A percentile compares a stretch with the other conserved stretches of the same genome.
Evolutionary conservation across 2,329 filamentous ascomycete genomes (phyloP).

Genomic region (Drechslerella coelobrocha): DNA sequence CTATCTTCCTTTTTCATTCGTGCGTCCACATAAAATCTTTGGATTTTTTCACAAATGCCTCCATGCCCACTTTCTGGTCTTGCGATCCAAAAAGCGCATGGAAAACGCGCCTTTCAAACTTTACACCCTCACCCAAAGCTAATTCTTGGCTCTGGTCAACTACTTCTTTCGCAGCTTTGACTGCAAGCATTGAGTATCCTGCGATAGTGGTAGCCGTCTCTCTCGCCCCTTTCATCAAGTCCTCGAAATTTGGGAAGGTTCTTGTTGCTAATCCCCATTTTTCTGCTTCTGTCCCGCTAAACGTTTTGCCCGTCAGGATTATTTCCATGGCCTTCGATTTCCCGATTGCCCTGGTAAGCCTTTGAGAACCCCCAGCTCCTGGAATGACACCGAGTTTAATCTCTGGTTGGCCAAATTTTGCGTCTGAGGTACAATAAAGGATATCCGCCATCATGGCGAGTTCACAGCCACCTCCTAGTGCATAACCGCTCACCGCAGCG

Average conservation of each 20-base stretch:
- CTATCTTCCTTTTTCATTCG: slow-evolving; percentile 16
- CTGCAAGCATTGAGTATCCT: slow-evolving; percentile 81
- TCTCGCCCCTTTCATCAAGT: slow-evolving; percentile 79
- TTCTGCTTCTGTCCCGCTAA: slow-evolving; percentile 82
- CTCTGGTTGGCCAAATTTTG: slow-evolving; percentile 96
- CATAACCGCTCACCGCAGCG: slow-evolving; percentile 91
- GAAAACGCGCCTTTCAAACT: slow-evolving; percentile 92
- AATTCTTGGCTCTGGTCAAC: slow-evolving; percentile 98
- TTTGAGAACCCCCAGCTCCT: slow-evolving; percentile 88
- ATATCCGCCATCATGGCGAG: slow-evolving; percentile 97
- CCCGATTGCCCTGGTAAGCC: slow-evolving; percentile 80
- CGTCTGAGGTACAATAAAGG: slow-evolving; percentile 82
- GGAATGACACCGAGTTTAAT: slow-evolving; percentile 94
- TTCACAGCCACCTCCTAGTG: slow-evolving; percentile 93
- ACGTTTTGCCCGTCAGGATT: slow-evolving; percentile 83
- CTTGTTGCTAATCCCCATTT: slow-evolving; percentile 89
- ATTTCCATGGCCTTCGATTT: slow-evolving; percentile 91
- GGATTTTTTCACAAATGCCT: slow-evolving; percentile 49
- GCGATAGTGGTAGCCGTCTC: slow-evolving; percentile 90
- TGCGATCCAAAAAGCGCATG: slow-evolving; percentile 90
- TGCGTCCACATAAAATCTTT: slow-evolving; percentile 44
- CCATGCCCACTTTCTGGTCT: slow-evolving; percentile 87
- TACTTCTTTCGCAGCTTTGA: slow-evolving; percentile 93
- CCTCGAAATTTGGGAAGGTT: slow-evolving; percentile 79
- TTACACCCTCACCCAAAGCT: slow-evolving; percentile 83